These are phyloP conservation scores for Annulohypoxylon stygium DNA, from an alignment of 495 filamentous ascomycete genomes.

Conservation along the genomic window DNA sequence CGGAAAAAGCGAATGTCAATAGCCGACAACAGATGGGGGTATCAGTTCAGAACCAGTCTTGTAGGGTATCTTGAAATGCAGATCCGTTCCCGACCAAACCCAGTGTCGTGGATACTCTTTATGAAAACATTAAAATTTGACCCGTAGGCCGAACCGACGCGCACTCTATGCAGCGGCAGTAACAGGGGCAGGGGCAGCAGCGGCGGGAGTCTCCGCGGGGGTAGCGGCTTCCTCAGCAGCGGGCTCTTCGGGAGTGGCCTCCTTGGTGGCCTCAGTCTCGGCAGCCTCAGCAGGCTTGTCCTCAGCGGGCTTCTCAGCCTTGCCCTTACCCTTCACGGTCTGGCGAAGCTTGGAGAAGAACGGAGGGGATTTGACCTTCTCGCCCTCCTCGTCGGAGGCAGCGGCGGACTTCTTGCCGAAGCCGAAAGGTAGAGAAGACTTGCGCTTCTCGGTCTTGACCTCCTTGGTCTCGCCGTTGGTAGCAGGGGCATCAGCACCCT, in stretches of 20 bases:
- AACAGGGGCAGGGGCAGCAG: conserved; percentile 56
- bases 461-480: conserved; percentile 67
- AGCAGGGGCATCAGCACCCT: conserved; percentile 59
- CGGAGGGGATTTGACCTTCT: conserved; percentile 66
- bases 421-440: conserved; percentile 67
- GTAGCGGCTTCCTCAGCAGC: conserved; percentile 51
- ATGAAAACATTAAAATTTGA: conserved; percentile 53
- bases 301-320: conserved; percentile 65
- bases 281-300: conserved; percentile 65
- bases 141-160: conserved; percentile 42
- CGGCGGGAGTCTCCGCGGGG: conserved; percentile 54
- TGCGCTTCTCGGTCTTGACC: conserved; percentile 68
- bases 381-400: conserved; percentile 63
- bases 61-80: conserved; percentile 70
- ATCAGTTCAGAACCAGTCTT: conserved; percentile 65
- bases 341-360: conserved; percentile 70
- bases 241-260: conserved; percentile 57
- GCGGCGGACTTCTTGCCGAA: conserved; percentile 66
- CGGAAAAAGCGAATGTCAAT: conserved; percentile 32
- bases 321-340: conserved; percentile 65
- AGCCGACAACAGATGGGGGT: conserved; percentile 55
- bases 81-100: conserved; percentile 65
- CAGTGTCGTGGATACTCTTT: conserved; percentile 51
- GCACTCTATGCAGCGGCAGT: conserved; percentile 63
- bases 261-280: conserved; percentile 63